Conservation (phyloP, 202 grass and related monocot species). For the Carex sylvatica region DNA sequence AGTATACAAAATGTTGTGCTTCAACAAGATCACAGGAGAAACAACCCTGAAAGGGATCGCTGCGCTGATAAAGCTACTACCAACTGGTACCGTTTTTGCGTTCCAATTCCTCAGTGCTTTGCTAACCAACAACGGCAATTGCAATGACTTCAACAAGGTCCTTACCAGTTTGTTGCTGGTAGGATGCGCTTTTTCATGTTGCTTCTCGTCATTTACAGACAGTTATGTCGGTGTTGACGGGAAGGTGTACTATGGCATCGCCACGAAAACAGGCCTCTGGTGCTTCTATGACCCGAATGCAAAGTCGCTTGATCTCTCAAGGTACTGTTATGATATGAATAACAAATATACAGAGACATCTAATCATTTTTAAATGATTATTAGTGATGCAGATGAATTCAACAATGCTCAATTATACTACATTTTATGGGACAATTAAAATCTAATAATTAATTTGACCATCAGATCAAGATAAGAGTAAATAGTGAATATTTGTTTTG, state of each 20-base stretch:
- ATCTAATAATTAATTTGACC: too few relatives aligned
- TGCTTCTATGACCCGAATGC: slow-evolving; percentile 42
- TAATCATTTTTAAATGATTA: background rate
- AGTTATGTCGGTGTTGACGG: slow-evolving; percentile 74
- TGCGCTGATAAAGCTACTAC: slow-evolving; percentile 72
- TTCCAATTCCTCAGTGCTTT: slow-evolving; percentile 73
- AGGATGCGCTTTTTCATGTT: slow-evolving; percentile 49
- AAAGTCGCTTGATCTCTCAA: slow-evolving; percentile 35
- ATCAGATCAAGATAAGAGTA: too few relatives aligned
- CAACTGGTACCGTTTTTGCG: slow-evolving; percentile 64
- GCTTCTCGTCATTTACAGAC: slow-evolving; percentile 78
- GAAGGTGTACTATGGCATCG: slow-evolving; percentile 67
- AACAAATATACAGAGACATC: background rate
- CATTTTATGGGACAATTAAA: too few relatives aligned
- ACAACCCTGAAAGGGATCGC: slow-evolving; percentile 54
- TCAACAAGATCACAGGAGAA: slow-evolving; percentile 22
- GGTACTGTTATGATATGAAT: slow-evolving; percentile 2
- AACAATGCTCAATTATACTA: background rate
- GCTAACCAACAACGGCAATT: slow-evolving; percentile 68
- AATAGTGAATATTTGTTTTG: too few relatives aligned
- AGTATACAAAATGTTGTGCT: background rate
- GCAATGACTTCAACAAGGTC: slow-evolving; percentile 44
- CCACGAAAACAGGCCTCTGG: slow-evolving; percentile 40
- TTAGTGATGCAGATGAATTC: background rate
- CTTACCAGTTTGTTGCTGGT: slow-evolving; percentile 33